Evolutionary conservation across 306 rosid species (phyloP).

Genomic region (Lupinus albus): DNA sequence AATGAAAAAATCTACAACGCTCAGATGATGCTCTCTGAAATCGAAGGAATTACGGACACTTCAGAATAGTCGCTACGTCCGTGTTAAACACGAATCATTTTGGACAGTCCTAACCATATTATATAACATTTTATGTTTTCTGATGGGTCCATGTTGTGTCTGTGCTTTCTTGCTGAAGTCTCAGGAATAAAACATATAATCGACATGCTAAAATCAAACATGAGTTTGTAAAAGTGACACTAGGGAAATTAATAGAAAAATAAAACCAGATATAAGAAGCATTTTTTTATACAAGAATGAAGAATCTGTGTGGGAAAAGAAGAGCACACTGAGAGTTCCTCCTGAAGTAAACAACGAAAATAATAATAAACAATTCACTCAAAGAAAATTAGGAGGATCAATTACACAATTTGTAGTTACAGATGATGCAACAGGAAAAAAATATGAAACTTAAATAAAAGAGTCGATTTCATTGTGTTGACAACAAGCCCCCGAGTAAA

Average conservation of each 20-base stretch:
- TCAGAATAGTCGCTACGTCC: too few relatives aligned
- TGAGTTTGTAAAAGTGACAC: not conserved
- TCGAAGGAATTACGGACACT: not conserved
- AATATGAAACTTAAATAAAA: conserved; percentile 30
- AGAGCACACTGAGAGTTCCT: not conserved
- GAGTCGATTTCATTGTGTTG: conserved; percentile 16
- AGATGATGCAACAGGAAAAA: conserved; percentile 20
- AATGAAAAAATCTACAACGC: conserved; percentile 12
- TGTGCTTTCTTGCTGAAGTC: not conserved
- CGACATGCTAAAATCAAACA: not conserved
- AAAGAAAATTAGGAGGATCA: conserved; percentile 1
- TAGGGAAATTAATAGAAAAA: conserved; percentile 2
- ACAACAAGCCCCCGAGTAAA: conserved; percentile 9
- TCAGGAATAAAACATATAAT: not conserved
- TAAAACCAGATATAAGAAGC: not conserved
- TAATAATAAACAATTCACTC: not conserved
- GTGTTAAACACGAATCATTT: too few relatives aligned
- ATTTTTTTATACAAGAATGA: not conserved
- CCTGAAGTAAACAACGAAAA: not conserved
- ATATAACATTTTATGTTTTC: too few relatives aligned
- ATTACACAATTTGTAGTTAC: not conserved
- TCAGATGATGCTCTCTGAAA: not conserved
- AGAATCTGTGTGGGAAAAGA: not conserved
- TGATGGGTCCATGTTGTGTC: too few relatives aligned
- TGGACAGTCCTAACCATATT: too few relatives aligned